Percentiles rank a stretch among this genome's conserved stretches.
Evolutionary conservation across 495 filamentous ascomycete genomes (phyloP).

Genomic region (Neurospora sp.): DNA sequence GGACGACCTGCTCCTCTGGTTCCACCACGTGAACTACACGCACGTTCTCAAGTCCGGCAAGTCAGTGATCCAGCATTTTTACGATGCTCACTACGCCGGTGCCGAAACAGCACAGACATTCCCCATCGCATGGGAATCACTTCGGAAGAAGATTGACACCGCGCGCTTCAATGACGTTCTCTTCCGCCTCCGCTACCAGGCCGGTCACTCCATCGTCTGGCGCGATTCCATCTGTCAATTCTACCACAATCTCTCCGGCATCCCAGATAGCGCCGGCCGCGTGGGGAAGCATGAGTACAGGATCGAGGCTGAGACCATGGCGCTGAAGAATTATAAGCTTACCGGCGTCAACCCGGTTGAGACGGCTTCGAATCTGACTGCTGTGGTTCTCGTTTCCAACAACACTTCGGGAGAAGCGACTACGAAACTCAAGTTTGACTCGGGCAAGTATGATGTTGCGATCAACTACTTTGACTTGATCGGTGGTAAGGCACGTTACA

Average conservation of each 20-base stretch:
- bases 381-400: constrained; percentile 17
- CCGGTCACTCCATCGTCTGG: constrained; percentile 62
- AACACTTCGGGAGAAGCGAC: constrained; percentile 44
- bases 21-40: constrained; percentile 65
- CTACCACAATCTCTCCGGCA: constrained; percentile 49
- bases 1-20: constrained; percentile 63
- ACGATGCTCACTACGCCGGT: constrained; percentile 59
- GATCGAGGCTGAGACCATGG: constrained; percentile 57
- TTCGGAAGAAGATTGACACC: constrained; percentile 48
- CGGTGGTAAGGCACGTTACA: constrained; percentile 40
- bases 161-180: constrained; percentile 50
- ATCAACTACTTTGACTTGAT: constrained; percentile 58
- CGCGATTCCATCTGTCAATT: constrained; percentile 54
- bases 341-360: constrained; percentile 46
- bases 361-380: constrained; percentile 32
- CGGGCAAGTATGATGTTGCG: constrained; percentile 51
- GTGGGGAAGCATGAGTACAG: constrained; percentile 51
- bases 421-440: constrained; percentile 34
- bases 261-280: constrained; percentile 43
- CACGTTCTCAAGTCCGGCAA: constrained; percentile 53
- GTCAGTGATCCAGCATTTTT: constrained; percentile 70
- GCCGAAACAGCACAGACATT: constrained; percentile 51
- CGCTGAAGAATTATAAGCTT: constrained; percentile 41
- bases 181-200: constrained; percentile 51
- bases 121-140: constrained; percentile 39